Base-by-base conservation (phyloP, 345 rosid species). In the Eucalyptus viminalis region DNA sequence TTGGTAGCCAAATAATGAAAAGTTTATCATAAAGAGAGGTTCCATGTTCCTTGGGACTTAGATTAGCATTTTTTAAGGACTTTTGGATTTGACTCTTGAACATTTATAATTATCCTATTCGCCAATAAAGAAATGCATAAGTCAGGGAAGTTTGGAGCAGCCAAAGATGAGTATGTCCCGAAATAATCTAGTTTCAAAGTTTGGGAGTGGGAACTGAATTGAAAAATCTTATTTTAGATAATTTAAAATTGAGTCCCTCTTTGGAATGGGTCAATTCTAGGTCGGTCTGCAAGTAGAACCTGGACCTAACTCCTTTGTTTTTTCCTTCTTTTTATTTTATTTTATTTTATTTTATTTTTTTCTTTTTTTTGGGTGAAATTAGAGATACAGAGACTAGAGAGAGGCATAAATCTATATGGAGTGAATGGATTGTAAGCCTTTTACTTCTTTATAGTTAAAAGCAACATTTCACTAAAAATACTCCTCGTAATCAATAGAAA, bases 401-500 rank as follows among this genome's bases (percentile, higher is more conserved):
- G 9, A 65, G 21, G 76, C 40, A 2, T 2, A 2, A 65, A 14
- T 14, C 40, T n/a, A 8, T 4, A n/a, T 13, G 17, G 5, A 62
- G 34, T 29, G 40, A 65, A 8, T 65, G 76, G 76, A n/a, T 1
- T n/a, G 19, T 65, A 15, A n/a, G 21, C 76, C 21, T 65, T 65
- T n/a, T 65, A 0, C 31, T 14, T 29, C 37, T n/a, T 65, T 65
- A 65, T 65, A 65, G 19, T 29, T 14, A n/a, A 65, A 65, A 65
- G 37, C 1, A n/a, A n/a, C 19, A n/a, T 14, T 14, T 65, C 0
- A 2, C 11, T 0, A n/a, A n/a, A 65, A n/a, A 1, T n/a, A 14
- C 0, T 7, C 40, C 69, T 29, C 4, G 0, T n/a, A 14, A n/a
- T n/a, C 10, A 65, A 14, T n/a, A 1, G 37, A 15, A 65, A 14